phyloP scores from a whole-genome alignment of 2,329 filamentous ascomycete species.

The Aureobasidium vineae region DNA sequence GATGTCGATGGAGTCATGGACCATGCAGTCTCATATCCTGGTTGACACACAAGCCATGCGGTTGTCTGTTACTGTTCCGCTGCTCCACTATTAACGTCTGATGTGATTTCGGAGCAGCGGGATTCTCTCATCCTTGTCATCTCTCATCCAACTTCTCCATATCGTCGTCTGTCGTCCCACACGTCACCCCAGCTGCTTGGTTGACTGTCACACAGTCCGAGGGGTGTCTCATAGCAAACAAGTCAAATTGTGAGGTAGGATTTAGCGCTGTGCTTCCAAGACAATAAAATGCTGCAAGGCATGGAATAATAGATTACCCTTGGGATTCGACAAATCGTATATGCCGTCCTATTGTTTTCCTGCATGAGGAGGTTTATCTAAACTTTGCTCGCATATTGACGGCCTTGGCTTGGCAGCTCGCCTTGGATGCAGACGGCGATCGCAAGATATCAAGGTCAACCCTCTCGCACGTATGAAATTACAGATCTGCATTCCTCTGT shows the following conservation, averaged over 20 bases:
- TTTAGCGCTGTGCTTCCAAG: neutral
- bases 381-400: slow-evolving; percentile 10
- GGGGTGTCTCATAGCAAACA: neutral
- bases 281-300: slow-evolving; percentile 6
- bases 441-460: slow-evolving; percentile 8
- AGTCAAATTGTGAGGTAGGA: neutral
- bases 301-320: neutral
- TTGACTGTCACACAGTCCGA: neutral
- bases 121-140: neutral
- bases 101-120: neutral
- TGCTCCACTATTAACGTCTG: neutral
- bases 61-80: neutral
- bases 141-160: neutral
- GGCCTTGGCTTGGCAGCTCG: slow-evolving; percentile 12
- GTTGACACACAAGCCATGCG: slow-evolving; percentile 9
- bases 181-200: neutral
- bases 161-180: neutral
- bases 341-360: slow-evolving; percentile 17
- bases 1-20: slow-evolving; percentile 8
- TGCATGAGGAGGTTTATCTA: neutral
- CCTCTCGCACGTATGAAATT: slow-evolving; percentile 7
- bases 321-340: neutral
- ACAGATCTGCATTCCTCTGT: slow-evolving; percentile 12
- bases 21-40: slow-evolving; percentile 8
- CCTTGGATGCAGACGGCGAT: slow-evolving; percentile 18